Base-by-base conservation (phyloP, 257 asterid species). In the Ilex aquifolium region DNA sequence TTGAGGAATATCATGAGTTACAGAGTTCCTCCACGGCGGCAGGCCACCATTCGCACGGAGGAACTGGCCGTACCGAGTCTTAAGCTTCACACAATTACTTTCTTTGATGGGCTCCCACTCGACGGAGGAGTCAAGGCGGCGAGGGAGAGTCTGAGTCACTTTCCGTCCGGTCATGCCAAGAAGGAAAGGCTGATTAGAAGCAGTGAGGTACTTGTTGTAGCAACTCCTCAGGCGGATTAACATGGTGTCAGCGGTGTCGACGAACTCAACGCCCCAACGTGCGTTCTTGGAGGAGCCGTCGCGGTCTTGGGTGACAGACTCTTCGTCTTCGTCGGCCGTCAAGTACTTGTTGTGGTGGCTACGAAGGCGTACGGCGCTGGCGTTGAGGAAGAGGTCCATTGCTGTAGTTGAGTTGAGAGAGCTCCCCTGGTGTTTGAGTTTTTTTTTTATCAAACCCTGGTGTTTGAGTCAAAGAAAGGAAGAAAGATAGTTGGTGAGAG, bases 31-130 rank as follows among this genome's bases (percentile, higher is more conserved):
- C 97, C 97, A 93, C 61, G 99, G 99, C 21, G 96, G 96, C 60
- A 85, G 16, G 0, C 99, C 97, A 17, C 95, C 97, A 51, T 93
- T 93, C 0, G 88, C 99, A 61, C 97, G 63, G 69, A 93, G 61
- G 32, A 74, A 93, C 65, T 87, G 95, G 1, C 99, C 99, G 65
- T 89, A 93, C 78, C 96, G 56, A 9, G 99, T 93, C 75, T 80
- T 93, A 42, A 93, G 62, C 95, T 85, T 87, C 3, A 93, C 85
- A 61, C 74, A 78, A 62, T 79, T 78, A 49, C 81, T 86, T 7
- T 87, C 95, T 56, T 68, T 69, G 60, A 93, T 70, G 44, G 99
- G 99, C 73, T 93, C 99, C 99, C 99, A 93, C 73, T 90, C 91
- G 57, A 93, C 75, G 13, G 96, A 93, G 60, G 94, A 85, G 61